A percentile compares a stretch with the other conserved stretches of the same genome.
Evolutionary conservation across 2,329 filamentous ascomycete species (phyloP).

Genomic region (Arachnopeziza araneosa): DNA sequence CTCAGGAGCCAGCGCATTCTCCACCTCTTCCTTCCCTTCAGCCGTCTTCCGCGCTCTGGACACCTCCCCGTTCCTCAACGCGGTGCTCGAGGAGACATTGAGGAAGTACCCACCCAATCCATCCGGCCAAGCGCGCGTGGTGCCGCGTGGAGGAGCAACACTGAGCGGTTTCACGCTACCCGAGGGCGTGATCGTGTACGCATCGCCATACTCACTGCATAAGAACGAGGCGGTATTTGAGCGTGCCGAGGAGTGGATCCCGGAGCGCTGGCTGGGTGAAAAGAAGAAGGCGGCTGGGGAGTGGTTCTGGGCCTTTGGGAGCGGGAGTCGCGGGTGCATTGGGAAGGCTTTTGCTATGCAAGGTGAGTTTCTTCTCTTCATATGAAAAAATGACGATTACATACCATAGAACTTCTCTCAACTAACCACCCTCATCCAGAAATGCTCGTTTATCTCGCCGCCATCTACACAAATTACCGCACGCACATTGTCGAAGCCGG

Average conservation of each 20-base stretch:
- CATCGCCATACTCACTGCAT: conserved; percentile 38
- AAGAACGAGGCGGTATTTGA: conserved; percentile 36
- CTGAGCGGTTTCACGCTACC: conserved; percentile 35
- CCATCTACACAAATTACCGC: conserved; percentile 63
- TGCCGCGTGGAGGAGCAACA: conserved; percentile 37
- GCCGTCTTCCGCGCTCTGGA: conserved; percentile 38
- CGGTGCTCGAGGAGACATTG: conserved; percentile 41
- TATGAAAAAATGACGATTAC: neutral
- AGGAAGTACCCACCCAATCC: conserved; percentile 40
- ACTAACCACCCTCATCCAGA: conserved; percentile 40
- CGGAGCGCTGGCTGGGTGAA: conserved; percentile 38
- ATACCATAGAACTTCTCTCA: too few relatives aligned
- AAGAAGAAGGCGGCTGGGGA: conserved; percentile 28
- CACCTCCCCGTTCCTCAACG: conserved; percentile 39
- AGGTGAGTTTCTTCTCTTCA: neutral
- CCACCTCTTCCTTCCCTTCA: conserved; percentile 17
- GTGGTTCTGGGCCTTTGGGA: conserved; percentile 30
- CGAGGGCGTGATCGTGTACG: conserved; percentile 38
- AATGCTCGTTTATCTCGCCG: conserved; percentile 66
- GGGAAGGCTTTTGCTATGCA: conserved; percentile 29
- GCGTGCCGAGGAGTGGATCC: conserved; percentile 35
- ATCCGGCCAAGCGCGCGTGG: neutral
- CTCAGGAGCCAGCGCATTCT: neutral
- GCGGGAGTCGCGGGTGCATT: conserved; percentile 31
- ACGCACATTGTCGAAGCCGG: conserved; percentile 56